These are phyloP conservation scores for Pestalotiopsis sp. DNA, from an alignment of 2,329 filamentous ascomycete species.

Conservation along the genomic window DNA sequence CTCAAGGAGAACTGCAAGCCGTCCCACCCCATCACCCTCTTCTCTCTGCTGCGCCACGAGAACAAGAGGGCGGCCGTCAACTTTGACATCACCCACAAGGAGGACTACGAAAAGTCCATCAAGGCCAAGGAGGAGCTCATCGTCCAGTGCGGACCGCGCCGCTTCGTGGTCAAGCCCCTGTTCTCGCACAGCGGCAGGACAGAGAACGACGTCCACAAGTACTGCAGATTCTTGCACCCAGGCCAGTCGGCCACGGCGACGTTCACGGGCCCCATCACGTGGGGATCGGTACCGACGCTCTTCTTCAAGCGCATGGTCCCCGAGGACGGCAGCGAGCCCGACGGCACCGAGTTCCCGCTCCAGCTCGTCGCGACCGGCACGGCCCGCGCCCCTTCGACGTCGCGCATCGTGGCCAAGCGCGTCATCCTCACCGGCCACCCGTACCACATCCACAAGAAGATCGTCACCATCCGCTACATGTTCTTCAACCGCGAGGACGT, in stretches of 20 bases:
- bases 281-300: slow-evolving; percentile 87
- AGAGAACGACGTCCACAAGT: slow-evolving; percentile 97
- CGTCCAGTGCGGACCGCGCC: slow-evolving; percentile 84
- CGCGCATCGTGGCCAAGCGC: slow-evolving; percentile 86
- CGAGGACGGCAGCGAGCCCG: slow-evolving; percentile 38
- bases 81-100: slow-evolving; percentile 82
- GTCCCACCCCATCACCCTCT: slow-evolving; percentile 67
- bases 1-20: slow-evolving; percentile 50
- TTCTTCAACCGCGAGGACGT: slow-evolving; percentile 98
- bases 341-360: slow-evolving; percentile 51
- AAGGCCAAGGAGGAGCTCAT: slow-evolving; percentile 92
- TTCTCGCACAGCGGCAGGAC: slow-evolving; percentile 90
- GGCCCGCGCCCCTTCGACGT: slow-evolving; percentile 72
- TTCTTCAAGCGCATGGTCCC: slow-evolving; percentile 71
- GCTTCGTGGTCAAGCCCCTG: slow-evolving; percentile 84
- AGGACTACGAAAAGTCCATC: slow-evolving; percentile 72
- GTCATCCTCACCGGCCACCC: slow-evolving; percentile 94
- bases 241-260: slow-evolving; percentile 86
- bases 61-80: slow-evolving; percentile 92
- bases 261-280: slow-evolving; percentile 87
- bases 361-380: slow-evolving; percentile 86
- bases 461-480: slow-evolving; percentile 98
- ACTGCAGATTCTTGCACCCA: slow-evolving; percentile 86
- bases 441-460: slow-evolving; percentile 97
- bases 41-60: slow-evolving; percentile 89